Evolutionary conservation across 306 rosid genomes (phyloP), one percentile per base, ranked within the genome.

Genomic region (Acacia melanoxylon): DNA sequence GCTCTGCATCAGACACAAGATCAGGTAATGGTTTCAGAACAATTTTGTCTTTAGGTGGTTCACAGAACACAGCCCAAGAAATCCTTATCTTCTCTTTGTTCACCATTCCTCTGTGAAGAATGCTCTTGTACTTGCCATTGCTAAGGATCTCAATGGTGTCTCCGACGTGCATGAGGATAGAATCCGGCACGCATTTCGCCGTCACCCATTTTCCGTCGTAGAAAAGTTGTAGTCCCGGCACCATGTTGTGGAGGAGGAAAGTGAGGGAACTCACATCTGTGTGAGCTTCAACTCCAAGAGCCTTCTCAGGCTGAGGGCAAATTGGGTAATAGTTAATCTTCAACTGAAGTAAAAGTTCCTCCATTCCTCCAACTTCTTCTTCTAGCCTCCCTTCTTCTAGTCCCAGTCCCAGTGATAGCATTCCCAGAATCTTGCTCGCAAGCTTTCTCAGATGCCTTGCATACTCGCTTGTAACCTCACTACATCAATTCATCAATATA

Each of bases 241-340:
- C 97, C 98, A 92, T 94, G 68, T 92, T 94, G 82, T 94, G 98
- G 27, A 94, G 88, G 52, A 94, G 83, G 86, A 94, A 94, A 73
- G 98, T 90, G 6, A 94, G 95, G 5, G 95, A 89, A 41, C 97
- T 89, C 0, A 94, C 59, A 58, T 94, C 98, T 0, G 98, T 94
- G 81, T 94, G 98, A 0, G 98, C 98, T 83, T 94, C 97, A 9
- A 90, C 95, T 2, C 98, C 98, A 0, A 94, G 90, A 35, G 98
- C 95, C 2, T 90, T 87, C 22, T 94, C 97, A 11, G 98, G 98
- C 51, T 92, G 97, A 44, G 98, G 98, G 68, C 98, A 94, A 49
- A 72, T 83, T 1, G 98, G 98, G 84, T 94, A 94, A 59, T 94
- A 94, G 72, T 94, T 94, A 51, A 94, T 94, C 75, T 94, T 94